These are phyloP conservation scores for Ligustrum vulgare DNA, from an alignment of 257 asterid genomes.

Conservation along the genomic window DNA sequence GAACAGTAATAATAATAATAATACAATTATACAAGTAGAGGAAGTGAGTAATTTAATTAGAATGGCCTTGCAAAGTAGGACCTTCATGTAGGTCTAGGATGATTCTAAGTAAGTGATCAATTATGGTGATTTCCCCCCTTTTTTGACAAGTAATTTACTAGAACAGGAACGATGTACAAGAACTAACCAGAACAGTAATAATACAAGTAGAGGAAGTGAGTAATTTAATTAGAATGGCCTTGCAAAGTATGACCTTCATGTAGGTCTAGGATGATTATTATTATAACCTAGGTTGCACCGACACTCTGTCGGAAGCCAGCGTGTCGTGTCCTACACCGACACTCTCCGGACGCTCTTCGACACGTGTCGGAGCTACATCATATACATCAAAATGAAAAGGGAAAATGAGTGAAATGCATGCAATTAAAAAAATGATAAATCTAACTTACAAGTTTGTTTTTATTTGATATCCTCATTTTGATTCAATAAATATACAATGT, in stretches of 20 bases:
- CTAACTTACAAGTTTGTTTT: too few relatives aligned
- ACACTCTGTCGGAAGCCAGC: too few relatives aligned
- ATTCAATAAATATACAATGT: too few relatives aligned
- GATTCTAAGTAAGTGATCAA: slow-evolving; percentile 10
- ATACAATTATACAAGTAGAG: slow-evolving; percentile 10
- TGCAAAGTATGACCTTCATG: background rate
- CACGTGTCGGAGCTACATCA: too few relatives aligned
- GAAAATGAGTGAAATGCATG: too few relatives aligned
- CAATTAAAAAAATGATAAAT: too few relatives aligned
- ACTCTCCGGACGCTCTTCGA: too few relatives aligned
- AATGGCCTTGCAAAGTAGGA: background rate
- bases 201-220: slow-evolving; percentile 3
- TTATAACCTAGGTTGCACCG: too few relatives aligned
- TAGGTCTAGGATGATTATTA: slow-evolving; percentile 20
- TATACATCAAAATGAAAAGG: too few relatives aligned
- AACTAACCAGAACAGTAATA: background rate
- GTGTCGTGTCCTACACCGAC: too few relatives aligned
- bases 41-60: background rate
- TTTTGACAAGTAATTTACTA: slow-evolving; percentile 6
- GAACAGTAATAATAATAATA: slow-evolving; percentile 4
- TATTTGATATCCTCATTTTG: too few relatives aligned
- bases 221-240: background rate
- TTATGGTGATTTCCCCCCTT: background rate
- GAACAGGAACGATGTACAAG: slow-evolving; percentile 4
- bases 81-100: slow-evolving; percentile 12